Evolutionary conservation across 768 basidiomycete species (phyloP).

Genomic region (Hebeloma cylindrosporum): DNA sequence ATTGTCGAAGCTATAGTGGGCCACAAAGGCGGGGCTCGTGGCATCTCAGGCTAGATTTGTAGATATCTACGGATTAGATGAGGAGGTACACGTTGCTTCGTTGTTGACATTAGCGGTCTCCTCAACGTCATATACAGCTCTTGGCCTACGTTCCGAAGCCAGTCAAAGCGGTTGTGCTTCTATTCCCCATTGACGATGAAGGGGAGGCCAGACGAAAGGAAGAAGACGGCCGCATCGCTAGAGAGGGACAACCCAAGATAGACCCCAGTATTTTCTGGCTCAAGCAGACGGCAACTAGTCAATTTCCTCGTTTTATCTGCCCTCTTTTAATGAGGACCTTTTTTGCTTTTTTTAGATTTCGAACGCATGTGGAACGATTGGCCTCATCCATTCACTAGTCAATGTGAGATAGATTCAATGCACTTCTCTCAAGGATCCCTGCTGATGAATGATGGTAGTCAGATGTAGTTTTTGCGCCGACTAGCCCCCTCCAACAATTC

Average conservation of each 20-base stretch:
- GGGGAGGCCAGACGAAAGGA: conserved; percentile 44
- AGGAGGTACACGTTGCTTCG: conserved; percentile 43
- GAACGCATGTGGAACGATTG: conserved; percentile 90
- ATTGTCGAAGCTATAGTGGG: conserved; percentile 49
- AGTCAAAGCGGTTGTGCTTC: conserved; percentile 79
- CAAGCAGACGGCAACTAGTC: conserved; percentile 76
- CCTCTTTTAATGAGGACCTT: neutral
- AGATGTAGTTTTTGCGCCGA: conserved; percentile 53
- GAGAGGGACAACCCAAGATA: conserved; percentile 43
- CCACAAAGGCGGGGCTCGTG: conserved; percentile 63
- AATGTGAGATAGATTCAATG: conserved; percentile 55
- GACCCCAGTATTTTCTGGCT: conserved; percentile 80
- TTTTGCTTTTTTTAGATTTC: conserved; percentile 49
- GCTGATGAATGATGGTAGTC: conserved; percentile 38
- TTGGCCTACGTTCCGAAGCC: conserved; percentile 69
- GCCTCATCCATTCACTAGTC: conserved; percentile 75
- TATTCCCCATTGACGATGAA: conserved; percentile 74
- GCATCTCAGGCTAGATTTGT: conserved; percentile 51
- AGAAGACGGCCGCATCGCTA: conserved; percentile 59
- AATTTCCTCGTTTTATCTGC: neutral
- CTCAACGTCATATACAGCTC: conserved; percentile 44
- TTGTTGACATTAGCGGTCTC: no score
- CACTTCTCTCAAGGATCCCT: neutral
- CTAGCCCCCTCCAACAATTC: conserved; percentile 64
- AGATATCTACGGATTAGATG: conserved; percentile 75